Evolutionary conservation across 169 alveolate species (phyloP), one percentile per base, ranked within the genome.

Genomic region (Plasmodium relictum): DNA sequence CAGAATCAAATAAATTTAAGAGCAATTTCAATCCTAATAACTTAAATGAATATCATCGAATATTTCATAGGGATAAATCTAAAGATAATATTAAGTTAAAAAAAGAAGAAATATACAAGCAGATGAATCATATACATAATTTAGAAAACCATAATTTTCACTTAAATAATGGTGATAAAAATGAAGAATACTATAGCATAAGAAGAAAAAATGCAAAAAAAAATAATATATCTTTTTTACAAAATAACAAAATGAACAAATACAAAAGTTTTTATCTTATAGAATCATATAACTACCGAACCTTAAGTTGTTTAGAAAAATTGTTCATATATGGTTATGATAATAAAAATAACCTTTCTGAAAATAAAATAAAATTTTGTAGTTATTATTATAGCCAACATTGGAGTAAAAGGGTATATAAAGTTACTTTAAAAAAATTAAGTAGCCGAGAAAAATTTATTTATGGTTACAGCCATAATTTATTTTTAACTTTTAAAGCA

Each of bases 291-390:
- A 61, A 39, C 41, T 86, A 86, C 62, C 37, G 92, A 58, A 86
- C 92, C 9, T 54, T 86, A 24, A 86, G 92, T 37, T 86, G 92
- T 26, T 86, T 86, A 56, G 92, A 86, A 73, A 86, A 86, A 86
- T 37, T 86, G 41, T 69, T 86, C 16, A 48, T 86, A 39, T 45
- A 86, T 24, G 72, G 62, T 18, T 86, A 70, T 41, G 69, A 69
- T 39, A 44, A 16, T 37, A 62, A 70, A 3, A n/a, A 42, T 24
- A 42, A 86, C 9, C 6, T 10, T 10, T 61, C 37, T 22, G 71
- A 86, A 71, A 44, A 71, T 72, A 44, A n/a, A 50, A 41, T 39
- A 41, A 86, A 59, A 71, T 59, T 39, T 42, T 86, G 92, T 63
- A 72, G 88, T 73, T 24, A 62, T 4, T 73, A 58, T 26, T 65